phyloP scores from a whole-genome alignment of 2,329 filamentous ascomycete genomes.

The Talaromyces funiculosus region DNA sequence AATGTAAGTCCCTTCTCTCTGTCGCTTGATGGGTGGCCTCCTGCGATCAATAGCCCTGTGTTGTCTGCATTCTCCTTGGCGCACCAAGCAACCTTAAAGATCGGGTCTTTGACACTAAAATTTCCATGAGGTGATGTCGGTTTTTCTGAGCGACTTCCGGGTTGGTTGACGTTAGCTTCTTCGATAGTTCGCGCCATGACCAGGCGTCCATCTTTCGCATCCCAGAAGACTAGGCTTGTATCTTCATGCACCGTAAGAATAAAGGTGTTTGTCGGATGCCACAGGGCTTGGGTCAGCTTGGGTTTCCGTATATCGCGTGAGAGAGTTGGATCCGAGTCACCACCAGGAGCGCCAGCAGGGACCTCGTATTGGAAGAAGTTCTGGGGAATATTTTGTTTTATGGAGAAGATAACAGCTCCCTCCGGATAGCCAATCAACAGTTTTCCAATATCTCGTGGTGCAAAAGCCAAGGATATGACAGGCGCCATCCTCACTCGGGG shows the following conservation, averaged over 20 bases:
- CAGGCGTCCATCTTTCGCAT: conserved; percentile 78
- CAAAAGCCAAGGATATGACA: conserved; percentile 74
- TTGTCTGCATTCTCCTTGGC: conserved; percentile 92
- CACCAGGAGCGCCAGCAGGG: conserved; percentile 77
- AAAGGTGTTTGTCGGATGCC: conserved; percentile 93
- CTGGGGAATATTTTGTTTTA: conserved; percentile 78
- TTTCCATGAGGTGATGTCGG: conserved; percentile 44
- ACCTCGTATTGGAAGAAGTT: conserved; percentile 81
- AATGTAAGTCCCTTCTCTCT: conserved; percentile 76
- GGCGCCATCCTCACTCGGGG: conserved; percentile 59
- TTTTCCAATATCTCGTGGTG: conserved; percentile 87
- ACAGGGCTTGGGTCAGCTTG: conserved; percentile 73
- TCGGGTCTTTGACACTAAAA: conserved; percentile 63
- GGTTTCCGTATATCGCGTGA: conserved; percentile 63
- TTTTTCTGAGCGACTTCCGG: conserved; percentile 43
- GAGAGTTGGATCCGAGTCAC: conserved; percentile 58
- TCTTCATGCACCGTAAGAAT: conserved; percentile 84
- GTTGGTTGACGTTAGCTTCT: conserved; percentile 66
- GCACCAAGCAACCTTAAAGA: conserved; percentile 81
- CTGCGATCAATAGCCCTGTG: conserved; percentile 79
- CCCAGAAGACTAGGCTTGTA: conserved; percentile 89
- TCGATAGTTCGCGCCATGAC: conserved; percentile 77
- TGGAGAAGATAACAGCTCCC: conserved; percentile 84
- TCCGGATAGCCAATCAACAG: conserved; percentile 85
- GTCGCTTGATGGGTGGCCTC: conserved; percentile 64